phyloP scores from a whole-genome alignment of 176 grass and related monocot genomes.

The Juncus inflexus region DNA sequence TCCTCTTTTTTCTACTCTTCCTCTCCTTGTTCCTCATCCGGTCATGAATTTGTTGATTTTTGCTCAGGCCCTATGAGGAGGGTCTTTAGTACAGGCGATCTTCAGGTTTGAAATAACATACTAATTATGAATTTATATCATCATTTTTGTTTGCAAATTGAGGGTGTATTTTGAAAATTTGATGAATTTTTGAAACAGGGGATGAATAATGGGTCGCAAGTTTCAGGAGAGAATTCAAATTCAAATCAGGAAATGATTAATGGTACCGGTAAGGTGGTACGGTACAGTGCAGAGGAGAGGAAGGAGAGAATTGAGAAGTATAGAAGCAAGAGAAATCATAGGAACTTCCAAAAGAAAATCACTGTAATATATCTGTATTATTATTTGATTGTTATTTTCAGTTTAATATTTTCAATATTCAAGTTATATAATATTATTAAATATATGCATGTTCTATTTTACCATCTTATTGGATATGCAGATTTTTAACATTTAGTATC shows the following conservation, averaged over 20 bases:
- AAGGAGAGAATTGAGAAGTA: constrained; percentile 86
- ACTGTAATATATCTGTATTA: constrained; percentile 48
- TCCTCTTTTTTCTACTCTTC: constrained; percentile 7
- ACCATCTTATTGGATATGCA: neutral
- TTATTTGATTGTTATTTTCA: no score
- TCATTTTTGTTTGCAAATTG: constrained; percentile 18
- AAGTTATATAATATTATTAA: neutral
- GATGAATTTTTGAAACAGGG: constrained; percentile 26
- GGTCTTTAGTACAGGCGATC: constrained; percentile 32
- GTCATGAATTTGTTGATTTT: constrained; percentile 19
- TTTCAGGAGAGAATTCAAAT: neutral
- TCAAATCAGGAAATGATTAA: neutral
- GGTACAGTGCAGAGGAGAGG: constrained; percentile 69
- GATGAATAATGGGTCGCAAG: constrained; percentile 12
- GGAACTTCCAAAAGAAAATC: constrained; percentile 96
- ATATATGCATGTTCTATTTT: neutral
- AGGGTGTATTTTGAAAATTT: neutral
- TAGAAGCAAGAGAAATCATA: constrained; percentile 72
- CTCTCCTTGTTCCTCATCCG: constrained; percentile 14
- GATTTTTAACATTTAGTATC: neutral
- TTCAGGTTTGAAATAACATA: constrained; percentile 22
- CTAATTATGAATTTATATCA: no score
- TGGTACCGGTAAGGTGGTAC: neutral
- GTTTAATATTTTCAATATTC: neutral
- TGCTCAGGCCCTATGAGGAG: constrained; percentile 19